Percentiles rank a stretch among this genome's conserved stretches.
phyloP scores from a whole-genome alignment of 2,329 filamentous ascomycete species.

The Sclerotiophoma versabilis region DNA sequence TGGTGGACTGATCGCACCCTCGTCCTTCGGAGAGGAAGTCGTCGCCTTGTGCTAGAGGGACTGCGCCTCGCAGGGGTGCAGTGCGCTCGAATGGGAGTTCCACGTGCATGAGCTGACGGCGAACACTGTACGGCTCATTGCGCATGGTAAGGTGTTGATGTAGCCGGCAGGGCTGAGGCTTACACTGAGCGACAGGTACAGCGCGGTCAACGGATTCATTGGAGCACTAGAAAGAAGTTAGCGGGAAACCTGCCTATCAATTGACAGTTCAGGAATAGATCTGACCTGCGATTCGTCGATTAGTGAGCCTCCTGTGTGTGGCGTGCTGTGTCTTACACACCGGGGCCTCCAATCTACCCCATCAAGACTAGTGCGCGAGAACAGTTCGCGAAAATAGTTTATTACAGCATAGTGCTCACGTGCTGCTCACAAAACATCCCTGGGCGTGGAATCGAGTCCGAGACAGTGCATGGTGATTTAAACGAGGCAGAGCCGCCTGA shows the following conservation, averaged over 20 bases:
- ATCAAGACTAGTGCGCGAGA: conserved; percentile 3
- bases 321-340: conserved; percentile 13
- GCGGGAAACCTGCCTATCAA: not conserved
- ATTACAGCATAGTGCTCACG: conserved; percentile 17
- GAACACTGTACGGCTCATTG: not conserved
- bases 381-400: conserved; percentile 15
- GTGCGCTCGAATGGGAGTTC: not conserved
- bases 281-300: not conserved
- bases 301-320: not conserved
- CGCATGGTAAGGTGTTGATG: conserved; percentile 15
- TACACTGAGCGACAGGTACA: conserved; percentile 6
- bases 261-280: not conserved
- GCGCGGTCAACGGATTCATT: not conserved
- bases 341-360: not conserved
- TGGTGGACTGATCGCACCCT: not conserved
- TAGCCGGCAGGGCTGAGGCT: conserved; percentile 7
- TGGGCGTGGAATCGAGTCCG: not conserved
- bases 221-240: not conserved
- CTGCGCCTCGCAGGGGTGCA: conserved; percentile 1
- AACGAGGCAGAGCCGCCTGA: not conserved
- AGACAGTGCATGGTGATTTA: not conserved
- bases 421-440: not conserved
- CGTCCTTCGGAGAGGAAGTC: not conserved
- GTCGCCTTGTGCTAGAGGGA: not conserved
- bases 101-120: not conserved